Percentiles rank a stretch among this genome's conserved stretches.
phyloP scores from a whole-genome alignment of 2,329 filamentous ascomycete species.

The Coleophoma crateriformis region DNA sequence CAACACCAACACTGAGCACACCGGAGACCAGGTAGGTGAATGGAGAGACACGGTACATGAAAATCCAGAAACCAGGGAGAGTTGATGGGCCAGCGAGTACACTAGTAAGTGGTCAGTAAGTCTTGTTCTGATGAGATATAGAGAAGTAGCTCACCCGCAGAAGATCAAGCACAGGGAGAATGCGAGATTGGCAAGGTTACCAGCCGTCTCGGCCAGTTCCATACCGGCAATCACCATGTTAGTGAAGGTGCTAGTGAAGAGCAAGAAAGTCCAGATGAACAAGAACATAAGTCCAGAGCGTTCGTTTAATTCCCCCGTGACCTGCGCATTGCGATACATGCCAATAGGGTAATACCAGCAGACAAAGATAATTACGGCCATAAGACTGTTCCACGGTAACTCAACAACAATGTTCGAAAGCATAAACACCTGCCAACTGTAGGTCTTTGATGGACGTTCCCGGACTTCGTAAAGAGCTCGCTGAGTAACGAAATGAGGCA shows the following conservation, averaged over 20 bases:
- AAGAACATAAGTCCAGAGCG: constrained; percentile 78
- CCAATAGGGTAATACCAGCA: constrained; percentile 85
- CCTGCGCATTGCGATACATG: constrained; percentile 58
- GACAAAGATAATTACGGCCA: constrained; percentile 70
- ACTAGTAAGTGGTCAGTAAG: constrained; percentile 27
- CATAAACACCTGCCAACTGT: constrained; percentile 65
- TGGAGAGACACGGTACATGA: constrained; percentile 79
- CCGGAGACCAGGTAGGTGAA: constrained; percentile 77
- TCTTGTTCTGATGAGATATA: neutral
- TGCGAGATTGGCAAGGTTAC: constrained; percentile 70
- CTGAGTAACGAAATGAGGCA: constrained; percentile 59
- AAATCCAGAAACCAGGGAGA: constrained; percentile 75
- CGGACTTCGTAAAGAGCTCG: constrained; percentile 58
- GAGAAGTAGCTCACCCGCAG: constrained; percentile 36
- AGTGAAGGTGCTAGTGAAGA: constrained; percentile 79
- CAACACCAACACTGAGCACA: constrained; percentile 65
- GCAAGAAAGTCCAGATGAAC: constrained; percentile 67
- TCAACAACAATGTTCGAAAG: constrained; percentile 76
- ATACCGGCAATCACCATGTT: constrained; percentile 73
- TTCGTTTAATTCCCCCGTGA: constrained; percentile 53
- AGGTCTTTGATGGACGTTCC: constrained; percentile 73
- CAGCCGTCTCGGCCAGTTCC: constrained; percentile 68
- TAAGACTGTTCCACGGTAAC: constrained; percentile 73
- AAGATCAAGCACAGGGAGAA: constrained; percentile 73
- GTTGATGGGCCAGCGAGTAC: constrained; percentile 59